Evolutionary conservation across 352 stramenopile species (phyloP).

Genomic region (Globisporangium cystogenes): DNA sequence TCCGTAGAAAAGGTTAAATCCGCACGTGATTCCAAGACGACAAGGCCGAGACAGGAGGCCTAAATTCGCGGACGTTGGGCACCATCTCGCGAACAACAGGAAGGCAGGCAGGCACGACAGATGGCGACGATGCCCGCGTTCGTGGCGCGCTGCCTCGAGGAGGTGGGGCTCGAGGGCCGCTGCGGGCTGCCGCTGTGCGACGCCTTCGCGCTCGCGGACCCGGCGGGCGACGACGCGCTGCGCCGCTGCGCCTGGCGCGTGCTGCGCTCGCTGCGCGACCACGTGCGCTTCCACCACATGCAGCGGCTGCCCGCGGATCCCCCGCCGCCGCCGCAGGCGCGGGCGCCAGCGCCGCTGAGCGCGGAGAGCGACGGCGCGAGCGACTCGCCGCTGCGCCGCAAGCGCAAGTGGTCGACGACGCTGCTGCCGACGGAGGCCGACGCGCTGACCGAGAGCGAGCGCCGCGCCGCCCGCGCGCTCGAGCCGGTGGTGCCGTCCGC

Average conservation of each 20-base stretch:
- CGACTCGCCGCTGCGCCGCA: conserved; percentile 19
- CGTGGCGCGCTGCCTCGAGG: conserved; percentile 71
- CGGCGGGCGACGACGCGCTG: conserved; percentile 42
- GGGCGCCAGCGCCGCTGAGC: not conserved
- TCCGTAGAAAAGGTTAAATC: too few relatives aligned
- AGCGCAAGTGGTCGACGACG: conserved; percentile 75
- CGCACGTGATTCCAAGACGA: too few relatives aligned
- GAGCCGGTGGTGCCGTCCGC: conserved; percentile 44
- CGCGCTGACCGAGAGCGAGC: not conserved
- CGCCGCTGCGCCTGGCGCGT: conserved; percentile 58
- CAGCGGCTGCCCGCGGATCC: conserved; percentile 13
- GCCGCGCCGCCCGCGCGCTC: conserved; percentile 13
- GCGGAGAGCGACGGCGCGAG: not conserved
- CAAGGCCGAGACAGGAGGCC: too few relatives aligned
- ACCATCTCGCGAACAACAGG: too few relatives aligned
- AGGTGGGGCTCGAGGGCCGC: conserved; percentile 72
- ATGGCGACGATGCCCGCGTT: conserved; percentile 56
- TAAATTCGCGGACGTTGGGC: too few relatives aligned
- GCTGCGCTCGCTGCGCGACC: conserved; percentile 43
- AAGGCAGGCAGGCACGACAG: too few relatives aligned
- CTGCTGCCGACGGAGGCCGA: conserved; percentile 16
- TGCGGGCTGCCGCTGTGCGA: conserved; percentile 57
- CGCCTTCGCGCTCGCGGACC: conserved; percentile 57
- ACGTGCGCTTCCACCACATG: conserved; percentile 69
- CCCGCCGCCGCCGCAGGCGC: too few relatives aligned